Percentiles rank a stretch among this genome's conserved stretches.
Conservation (phyloP, 495 filamentous ascomycete species). For the Penicillium atrosanguineum region DNA sequence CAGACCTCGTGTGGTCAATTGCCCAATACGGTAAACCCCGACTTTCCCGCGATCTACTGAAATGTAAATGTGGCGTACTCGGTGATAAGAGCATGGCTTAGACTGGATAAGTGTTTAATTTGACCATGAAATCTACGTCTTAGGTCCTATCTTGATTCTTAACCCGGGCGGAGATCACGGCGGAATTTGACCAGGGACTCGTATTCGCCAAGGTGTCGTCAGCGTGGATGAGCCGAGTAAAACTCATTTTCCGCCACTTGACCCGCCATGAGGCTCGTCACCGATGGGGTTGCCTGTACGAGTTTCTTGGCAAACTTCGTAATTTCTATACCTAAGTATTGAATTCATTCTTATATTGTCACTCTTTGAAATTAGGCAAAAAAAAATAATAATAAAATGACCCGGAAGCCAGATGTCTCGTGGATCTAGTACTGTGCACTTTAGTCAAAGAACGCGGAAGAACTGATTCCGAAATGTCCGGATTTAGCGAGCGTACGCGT, state of each 20-base stretch:
- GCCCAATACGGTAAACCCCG: conserved; percentile 7
- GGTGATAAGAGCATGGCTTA: no score
- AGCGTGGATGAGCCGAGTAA: background rate
- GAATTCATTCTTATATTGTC: no score
- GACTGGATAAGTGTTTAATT: no score
- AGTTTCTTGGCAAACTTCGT: background rate
- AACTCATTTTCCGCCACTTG: background rate
- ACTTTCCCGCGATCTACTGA: background rate
- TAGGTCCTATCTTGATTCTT: no score
- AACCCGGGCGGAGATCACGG: no score
- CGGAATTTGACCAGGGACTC: background rate
- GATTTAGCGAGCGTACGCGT: background rate
- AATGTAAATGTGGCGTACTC: no score
- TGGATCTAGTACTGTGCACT: background rate
- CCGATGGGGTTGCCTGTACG: background rate
- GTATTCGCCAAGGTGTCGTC: background rate
- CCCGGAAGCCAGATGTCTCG: background rate
- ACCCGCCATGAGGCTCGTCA: background rate
- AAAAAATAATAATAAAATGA: no score
- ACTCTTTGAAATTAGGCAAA: no score
- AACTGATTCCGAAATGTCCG: background rate
- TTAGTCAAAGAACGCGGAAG: background rate
- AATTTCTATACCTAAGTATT: background rate
- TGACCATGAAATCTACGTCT: no score
- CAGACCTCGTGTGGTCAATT: conserved; percentile 17